Evolutionary conservation across 2,329 filamentous ascomycete genomes (phyloP), one percentile per base, ranked within the genome.

Genomic region (Pseudogymnoascus sp.): DNA sequence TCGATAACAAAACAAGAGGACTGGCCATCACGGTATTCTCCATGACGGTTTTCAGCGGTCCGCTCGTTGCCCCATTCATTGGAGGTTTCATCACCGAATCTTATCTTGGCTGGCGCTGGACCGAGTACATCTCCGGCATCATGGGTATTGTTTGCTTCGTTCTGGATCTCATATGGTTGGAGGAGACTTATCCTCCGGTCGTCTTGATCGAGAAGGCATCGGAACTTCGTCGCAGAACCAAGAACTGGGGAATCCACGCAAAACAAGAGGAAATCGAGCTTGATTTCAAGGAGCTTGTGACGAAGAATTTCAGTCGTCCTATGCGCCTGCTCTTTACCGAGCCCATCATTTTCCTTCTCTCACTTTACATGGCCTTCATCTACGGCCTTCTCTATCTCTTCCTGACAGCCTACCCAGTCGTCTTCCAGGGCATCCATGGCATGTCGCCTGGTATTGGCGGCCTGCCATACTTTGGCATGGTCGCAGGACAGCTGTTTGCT

Each of bases 401-500:
- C 78, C 80, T 96, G 62, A 93, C 90, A 0, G 89, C 91, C 1
- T 96, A 96, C 69, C 87, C 89, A 0, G 83, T 95, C 51, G 88
- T 96, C 59, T 96, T 95, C 76, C 79, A 87, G 66, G 79, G 81
- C 29, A 80, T 92, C 4, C 88, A 96, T 74, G 81, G 83, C 68
- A 88, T 93, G 78, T 84, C 77, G 36, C 71, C 81, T 1, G 92
- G 92, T 64, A 75, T 90, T 16, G 83, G 86, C 3, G 92, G 91
- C 1, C 80, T 96, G 4, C 86, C 91, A 4, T 96, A 92, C 74
- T 90, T 96, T 69, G 92, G 91, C 63, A 90, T 96, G 87, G 84
- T 95, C 61, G 70, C 80, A 7, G 91, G 91, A 57, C 83, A 91
- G 72, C 66, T 93, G 14, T 75, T 90, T 62, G 89, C 88, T 0